These are phyloP conservation scores for Tympanopsis confertula DNA, from an alignment of 2,329 filamentous ascomycete species.

Conservation along the genomic window DNA sequence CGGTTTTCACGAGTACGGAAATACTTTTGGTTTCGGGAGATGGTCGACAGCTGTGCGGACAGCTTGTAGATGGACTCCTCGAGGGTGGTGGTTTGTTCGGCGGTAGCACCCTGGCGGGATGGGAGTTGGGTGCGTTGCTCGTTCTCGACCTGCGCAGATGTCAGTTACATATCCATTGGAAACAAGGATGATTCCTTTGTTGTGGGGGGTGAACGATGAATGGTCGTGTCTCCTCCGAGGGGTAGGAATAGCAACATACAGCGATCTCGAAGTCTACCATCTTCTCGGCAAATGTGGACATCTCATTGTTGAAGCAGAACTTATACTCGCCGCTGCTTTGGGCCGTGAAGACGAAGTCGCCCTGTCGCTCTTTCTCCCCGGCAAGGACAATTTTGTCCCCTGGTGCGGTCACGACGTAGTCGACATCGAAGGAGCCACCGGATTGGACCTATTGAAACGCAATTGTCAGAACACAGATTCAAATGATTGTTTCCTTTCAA, in stretches of 20 bases:
- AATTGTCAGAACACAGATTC: too few relatives aligned
- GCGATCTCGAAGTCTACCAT: conserved; percentile 68
- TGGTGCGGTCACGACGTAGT: conserved; percentile 57
- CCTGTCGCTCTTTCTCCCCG: conserved; percentile 57
- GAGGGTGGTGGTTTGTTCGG: conserved; percentile 57
- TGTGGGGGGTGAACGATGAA: too few relatives aligned
- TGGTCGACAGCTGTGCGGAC: conserved; percentile 60
- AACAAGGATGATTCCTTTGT: neutral
- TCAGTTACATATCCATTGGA: neutral
- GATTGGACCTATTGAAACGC: conserved; percentile 48
- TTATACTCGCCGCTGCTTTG: conserved; percentile 57
- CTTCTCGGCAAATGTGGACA: conserved; percentile 68
- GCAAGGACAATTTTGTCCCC: conserved; percentile 53
- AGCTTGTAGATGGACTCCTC: conserved; percentile 66
- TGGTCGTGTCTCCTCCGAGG: too few relatives aligned
- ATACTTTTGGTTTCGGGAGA: conserved; percentile 68
- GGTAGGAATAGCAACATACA: conserved; percentile 41
- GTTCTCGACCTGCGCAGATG: conserved; percentile 49
- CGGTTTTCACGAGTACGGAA: conserved; percentile 69
- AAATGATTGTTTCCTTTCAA: too few relatives aligned
- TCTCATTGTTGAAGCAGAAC: conserved; percentile 69
- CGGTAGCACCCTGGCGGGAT: conserved; percentile 54
- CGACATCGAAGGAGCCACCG: conserved; percentile 64
- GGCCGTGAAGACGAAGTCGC: conserved; percentile 67
- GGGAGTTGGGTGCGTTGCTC: conserved; percentile 55